Base-by-base conservation (phyloP, 306 rosid species). In the Begonia peltatifolia region DNA sequence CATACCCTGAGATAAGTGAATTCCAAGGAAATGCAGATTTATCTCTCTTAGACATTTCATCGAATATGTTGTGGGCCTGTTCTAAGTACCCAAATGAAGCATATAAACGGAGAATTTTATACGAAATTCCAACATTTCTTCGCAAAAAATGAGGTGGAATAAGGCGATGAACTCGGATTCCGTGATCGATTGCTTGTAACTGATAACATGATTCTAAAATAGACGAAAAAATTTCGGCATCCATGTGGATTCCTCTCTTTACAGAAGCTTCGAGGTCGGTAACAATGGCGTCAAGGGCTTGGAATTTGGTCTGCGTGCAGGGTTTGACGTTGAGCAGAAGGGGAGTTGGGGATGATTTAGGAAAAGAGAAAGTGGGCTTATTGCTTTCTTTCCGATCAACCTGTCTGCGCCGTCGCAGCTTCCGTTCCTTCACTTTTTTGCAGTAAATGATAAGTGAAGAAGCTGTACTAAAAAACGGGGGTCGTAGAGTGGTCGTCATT, bases 1-100 rank as follows among this genome's bases (percentile, higher is more conserved):
- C 74, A 61, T 85, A 82, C 8, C 95, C 97, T 0, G 95, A 70
- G 25, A 90, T 83, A 12, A 86, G 86, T 10, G 94, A 80, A 68
- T 90, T 90, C 97, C 97, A 90, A 0, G 92, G 71, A 54, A 90
- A 85, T 2, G 94, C 86, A 50, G 67, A 76, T 0, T 11, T 12
- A 46, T 66, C 63, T 44, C 85, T 71, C 0, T 74, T 55, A 58
- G 71, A 0, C 94, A 90, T 89, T 80, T 79, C 68, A 68, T 90
- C 97, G 56, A 90, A 85, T 87, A 90, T 55, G 54, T 78, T 62
- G 58, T 85, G 95, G 6, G 94, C 96, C 9, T 64, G 64, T 10
- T 84, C 83, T 15, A 76, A 47, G 9, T 46, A 55, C 12, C 95
- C 92, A 69, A 13, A 71, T 0, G 82, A 55, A 1, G 86, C 94